phyloP scores from a whole-genome alignment of 2,329 filamentous ascomycete species.

The Diaporthe caulivora region DNA sequence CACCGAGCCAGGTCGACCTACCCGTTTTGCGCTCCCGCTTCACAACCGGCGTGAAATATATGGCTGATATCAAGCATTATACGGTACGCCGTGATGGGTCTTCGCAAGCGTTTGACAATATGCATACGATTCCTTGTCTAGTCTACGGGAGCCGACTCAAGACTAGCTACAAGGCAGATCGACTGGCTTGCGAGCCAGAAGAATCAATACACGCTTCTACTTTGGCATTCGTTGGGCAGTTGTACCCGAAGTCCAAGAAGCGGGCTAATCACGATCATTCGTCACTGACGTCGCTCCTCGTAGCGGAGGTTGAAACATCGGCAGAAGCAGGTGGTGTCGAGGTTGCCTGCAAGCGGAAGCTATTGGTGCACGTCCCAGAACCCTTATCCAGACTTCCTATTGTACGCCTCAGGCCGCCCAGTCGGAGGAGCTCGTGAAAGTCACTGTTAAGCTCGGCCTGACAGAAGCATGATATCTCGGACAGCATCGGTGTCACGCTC shows the following conservation, averaged over 20 bases:
- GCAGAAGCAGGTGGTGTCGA: slow-evolving; percentile 8
- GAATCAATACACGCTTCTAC: neutral
- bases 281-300: neutral
- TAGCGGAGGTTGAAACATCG: slow-evolving; percentile 20
- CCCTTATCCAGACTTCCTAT: slow-evolving; percentile 6
- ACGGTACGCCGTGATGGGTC: neutral
- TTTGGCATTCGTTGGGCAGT: neutral
- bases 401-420: slow-evolving; percentile 6
- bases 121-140: neutral
- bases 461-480: slow-evolving; percentile 17
- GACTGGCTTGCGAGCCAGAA: neutral
- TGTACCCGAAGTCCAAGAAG: neutral
- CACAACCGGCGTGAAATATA: neutral
- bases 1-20: neutral
- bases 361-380: neutral
- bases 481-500: neutral
- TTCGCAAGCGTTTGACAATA: neutral
- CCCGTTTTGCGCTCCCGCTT: neutral
- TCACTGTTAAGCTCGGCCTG: neutral
- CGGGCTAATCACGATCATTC: neutral
- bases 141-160: neutral
- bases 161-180: neutral
- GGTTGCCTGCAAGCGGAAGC: neutral
- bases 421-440: slow-evolving; percentile 1
- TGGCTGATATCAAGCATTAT: neutral